A percentile compares a stretch with the other conserved stretches of the same genome.
These are phyloP conservation scores for Miscanthus sacchariflorus DNA, from an alignment of 202 grass and related monocot genomes.

Conservation along the genomic window DNA sequence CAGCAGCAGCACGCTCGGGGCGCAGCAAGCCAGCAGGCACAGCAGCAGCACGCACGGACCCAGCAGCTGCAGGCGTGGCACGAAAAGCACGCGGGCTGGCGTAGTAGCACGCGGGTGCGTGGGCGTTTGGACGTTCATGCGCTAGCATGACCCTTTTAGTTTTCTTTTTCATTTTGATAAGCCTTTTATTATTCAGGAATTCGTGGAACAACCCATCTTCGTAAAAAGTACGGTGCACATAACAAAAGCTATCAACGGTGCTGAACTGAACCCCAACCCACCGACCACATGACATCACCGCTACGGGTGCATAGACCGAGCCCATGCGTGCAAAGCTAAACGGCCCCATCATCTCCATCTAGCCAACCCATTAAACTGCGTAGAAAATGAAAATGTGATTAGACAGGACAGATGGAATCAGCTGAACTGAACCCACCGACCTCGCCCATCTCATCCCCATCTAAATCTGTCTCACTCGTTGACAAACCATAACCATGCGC, in stretches of 20 bases:
- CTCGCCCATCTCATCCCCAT: constrained; percentile 19
- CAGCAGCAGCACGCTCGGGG: too few relatives aligned
- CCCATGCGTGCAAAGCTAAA: constrained; percentile 4
- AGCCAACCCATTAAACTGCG: background rate
- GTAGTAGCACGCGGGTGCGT: too few relatives aligned
- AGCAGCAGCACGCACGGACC: too few relatives aligned
- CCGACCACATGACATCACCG: background rate
- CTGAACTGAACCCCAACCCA: background rate
- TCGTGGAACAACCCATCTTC: too few relatives aligned
- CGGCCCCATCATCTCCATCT: background rate
- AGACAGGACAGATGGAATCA: constrained; percentile 12
- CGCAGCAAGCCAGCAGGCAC: too few relatives aligned
- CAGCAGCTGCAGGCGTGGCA: too few relatives aligned
- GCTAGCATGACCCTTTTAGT: too few relatives aligned
- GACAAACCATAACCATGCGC: constrained; percentile 25
- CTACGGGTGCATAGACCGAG: background rate
- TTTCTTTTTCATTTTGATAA: too few relatives aligned
- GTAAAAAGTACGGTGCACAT: too few relatives aligned
- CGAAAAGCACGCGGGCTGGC: too few relatives aligned
- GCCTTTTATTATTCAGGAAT: too few relatives aligned
- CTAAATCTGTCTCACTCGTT: constrained; percentile 9
- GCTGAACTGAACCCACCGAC: constrained; percentile 38
- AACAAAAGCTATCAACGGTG: background rate
- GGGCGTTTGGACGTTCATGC: too few relatives aligned
- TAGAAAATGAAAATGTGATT: background rate